These are phyloP conservation scores for Taiozyma sp. DNA, from an alignment of 1,139 yeast genomes.

Conservation along the genomic window DNA sequence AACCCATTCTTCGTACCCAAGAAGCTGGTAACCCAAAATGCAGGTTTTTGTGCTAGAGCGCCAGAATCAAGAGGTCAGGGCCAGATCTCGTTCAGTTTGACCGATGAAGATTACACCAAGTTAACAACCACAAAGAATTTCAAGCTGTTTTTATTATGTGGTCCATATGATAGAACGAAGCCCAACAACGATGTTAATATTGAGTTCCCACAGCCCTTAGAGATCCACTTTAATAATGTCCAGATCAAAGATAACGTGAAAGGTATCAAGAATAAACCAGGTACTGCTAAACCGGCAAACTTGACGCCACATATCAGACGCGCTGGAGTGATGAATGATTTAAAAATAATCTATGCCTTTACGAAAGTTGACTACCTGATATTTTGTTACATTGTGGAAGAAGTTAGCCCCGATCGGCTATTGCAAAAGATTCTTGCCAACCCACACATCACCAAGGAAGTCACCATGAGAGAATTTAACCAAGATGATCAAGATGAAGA, in stretches of 20 bases:
- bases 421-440: conserved; percentile 30
- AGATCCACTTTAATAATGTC: conserved; percentile 45
- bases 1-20: conserved; percentile 50
- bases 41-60: conserved; percentile 35
- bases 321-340: conserved; percentile 31
- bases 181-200: conserved; percentile 36
- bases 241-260: conserved; percentile 45
- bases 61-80: conserved; percentile 39
- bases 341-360: conserved; percentile 52
- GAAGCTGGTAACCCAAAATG: conserved; percentile 41
- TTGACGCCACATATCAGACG: conserved; percentile 40
- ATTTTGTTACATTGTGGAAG: conserved; percentile 50
- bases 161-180: conserved; percentile 29
- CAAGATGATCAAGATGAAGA: conserved; percentile 44
- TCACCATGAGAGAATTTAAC: conserved; percentile 41
- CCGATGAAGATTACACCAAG: conserved; percentile 33
- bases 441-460: conserved; percentile 43
- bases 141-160: conserved; percentile 45
- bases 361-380: conserved; percentile 40
- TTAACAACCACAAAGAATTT: conserved; percentile 27
- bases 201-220: conserved; percentile 57
- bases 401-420: conserved; percentile 36
- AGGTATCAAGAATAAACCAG: conserved; percentile 58
- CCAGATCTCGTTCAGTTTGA: conserved; percentile 35
- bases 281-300: conserved; percentile 68